Base-by-base conservation (phyloP, 179 eudicot species). In the Silene coronaria region DNA sequence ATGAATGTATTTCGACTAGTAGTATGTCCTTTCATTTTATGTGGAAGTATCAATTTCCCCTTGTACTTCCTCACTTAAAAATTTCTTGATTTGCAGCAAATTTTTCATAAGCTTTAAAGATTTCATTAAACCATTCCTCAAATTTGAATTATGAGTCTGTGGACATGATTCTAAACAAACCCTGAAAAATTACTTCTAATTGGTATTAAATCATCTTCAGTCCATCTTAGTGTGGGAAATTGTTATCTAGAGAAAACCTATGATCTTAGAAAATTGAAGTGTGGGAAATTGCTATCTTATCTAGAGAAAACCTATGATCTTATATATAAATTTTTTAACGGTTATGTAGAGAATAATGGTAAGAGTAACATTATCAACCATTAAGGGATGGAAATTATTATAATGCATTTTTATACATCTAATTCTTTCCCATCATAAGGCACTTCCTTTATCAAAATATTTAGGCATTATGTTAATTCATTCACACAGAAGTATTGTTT, bases 21-120 rank as follows among this genome's bases (percentile, higher is more conserved):
- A n/a, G 24, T 69, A 32, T 66, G 8, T 24, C 32, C 42, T 73
- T 74, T 75, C 74, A 66, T 58, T 75, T 71, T 72, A 72, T 57
- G 58, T 61, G 77, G 65, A 65, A 78, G 77, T 78, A 72, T 78
- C 78, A 60, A 46, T 57, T 28, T 13, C 51, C 32, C 62, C 72
- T 53, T 69, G 79, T 67, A 70, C 32, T 75, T 75, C 30, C 74
- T 62, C 64, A 19, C 27, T 21, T 72, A 4, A 32, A 32, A n/a
- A 28, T 72, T 22, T 14, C 30, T 23, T 3, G 63, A 17, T 53
- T 53, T 53, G 58, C 58, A 16, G n/a, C 58, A 10, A n/a, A n/a
- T n/a, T 53, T 53, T 3, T 53, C 58, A 53, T 53, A 53, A 21
- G 58, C 6, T 53, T 53, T 53, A 53, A 53, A 53, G 21, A 53